phyloP scores from a whole-genome alignment of 2,329 filamentous ascomycete genomes.

The Colletotrichum lini region DNA sequence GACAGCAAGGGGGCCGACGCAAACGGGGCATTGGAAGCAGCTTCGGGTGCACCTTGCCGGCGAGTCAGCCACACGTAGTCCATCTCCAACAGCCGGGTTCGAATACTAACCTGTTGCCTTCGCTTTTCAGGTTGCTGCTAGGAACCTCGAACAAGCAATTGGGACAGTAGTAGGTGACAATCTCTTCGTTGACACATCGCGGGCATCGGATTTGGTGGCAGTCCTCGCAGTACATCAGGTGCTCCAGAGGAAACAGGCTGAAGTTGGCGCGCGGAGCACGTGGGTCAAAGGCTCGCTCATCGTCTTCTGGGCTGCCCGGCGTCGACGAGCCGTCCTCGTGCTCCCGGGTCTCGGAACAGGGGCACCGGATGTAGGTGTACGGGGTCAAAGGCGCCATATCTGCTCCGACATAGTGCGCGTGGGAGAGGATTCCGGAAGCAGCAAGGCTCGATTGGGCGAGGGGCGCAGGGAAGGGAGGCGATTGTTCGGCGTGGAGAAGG shows the following conservation, averaged over 20 bases:
- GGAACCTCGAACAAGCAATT: constrained; percentile 97
- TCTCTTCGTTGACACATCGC: constrained; percentile 92
- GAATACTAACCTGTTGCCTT: constrained; percentile 84
- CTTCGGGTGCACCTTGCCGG: constrained; percentile 84
- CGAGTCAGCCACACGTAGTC: constrained; percentile 18
- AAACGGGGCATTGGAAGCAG: constrained; percentile 95
- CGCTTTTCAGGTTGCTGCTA: constrained; percentile 90
- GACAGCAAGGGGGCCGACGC: constrained; percentile 83
- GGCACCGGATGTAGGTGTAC: constrained; percentile 78
- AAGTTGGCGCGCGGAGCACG: constrained; percentile 88
- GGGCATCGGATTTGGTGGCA: constrained; percentile 97
- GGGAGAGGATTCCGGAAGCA: constrained; percentile 5
- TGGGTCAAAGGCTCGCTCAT: constrained; percentile 88
- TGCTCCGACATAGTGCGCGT: constrained; percentile 30
- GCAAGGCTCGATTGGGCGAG: not conserved
- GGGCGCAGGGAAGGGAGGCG: not conserved
- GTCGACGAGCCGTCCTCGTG: constrained; percentile 50
- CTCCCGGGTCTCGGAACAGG: constrained; percentile 66
- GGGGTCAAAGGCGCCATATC: constrained; percentile 68
- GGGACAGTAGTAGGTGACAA: constrained; percentile 95
- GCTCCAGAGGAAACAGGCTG: constrained; percentile 92
- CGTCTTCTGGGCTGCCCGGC: constrained; percentile 70
- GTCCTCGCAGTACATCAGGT: constrained; percentile 96
- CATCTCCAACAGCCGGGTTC: not conserved
- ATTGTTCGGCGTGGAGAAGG: constrained; percentile 4